Percentiles rank a stretch among this genome's conserved stretches.
These are phyloP conservation scores for Backusella circina DNA, from an alignment of 192 early-diverging fungal genomes.

Conservation along the genomic window DNA sequence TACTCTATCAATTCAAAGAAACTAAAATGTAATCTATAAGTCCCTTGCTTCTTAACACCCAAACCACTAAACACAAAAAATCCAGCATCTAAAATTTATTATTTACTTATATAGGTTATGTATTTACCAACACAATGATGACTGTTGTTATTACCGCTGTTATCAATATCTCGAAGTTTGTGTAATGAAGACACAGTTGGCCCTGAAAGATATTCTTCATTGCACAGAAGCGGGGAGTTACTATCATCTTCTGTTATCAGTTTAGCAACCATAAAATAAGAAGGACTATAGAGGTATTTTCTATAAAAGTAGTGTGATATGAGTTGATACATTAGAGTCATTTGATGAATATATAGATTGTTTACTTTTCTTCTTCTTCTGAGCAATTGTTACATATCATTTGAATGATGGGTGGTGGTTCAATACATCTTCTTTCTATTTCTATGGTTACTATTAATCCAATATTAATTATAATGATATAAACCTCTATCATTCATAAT, in stretches of 20 bases:
- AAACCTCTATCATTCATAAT: slow-evolving; percentile 5
- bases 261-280: neutral
- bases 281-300: neutral
- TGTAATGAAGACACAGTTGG: slow-evolving; percentile 86
- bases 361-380: neutral
- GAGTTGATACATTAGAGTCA: too few relatives aligned
- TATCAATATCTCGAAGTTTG: slow-evolving; percentile 77
- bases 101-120: neutral
- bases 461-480: neutral
- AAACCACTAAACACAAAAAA: slow-evolving; percentile 95
- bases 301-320: neutral
- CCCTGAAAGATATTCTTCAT: slow-evolving; percentile 61
- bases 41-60: slow-evolving; percentile 79
- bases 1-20: slow-evolving; percentile 76
- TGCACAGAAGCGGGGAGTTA: neutral
- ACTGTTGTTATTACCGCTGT: slow-evolving; percentile 34
- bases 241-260: neutral
- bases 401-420: neutral
- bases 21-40: slow-evolving; percentile 70
- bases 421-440: neutral
- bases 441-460: neutral
- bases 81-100: slow-evolving; percentile 55
- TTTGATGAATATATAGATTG: neutral
- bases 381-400: slow-evolving; percentile 3
- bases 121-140: neutral